Conservation (phyloP, 1,284 basidiomycete genomes). For the Ceratobasidium sp. region DNA sequence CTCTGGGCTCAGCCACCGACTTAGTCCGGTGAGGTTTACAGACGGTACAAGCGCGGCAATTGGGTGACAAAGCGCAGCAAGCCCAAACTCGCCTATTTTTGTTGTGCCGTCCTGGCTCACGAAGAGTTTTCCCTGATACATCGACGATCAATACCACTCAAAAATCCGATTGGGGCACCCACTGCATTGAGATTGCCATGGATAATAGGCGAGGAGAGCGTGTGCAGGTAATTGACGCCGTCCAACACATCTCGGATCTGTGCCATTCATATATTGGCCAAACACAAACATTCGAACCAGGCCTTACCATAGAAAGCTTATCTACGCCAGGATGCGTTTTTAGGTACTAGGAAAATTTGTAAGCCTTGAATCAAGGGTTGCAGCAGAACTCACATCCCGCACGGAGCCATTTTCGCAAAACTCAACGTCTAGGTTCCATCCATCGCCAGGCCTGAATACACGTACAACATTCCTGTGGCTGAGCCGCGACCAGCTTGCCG, state of each 20-base stretch:
- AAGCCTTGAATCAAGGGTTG: not conserved
- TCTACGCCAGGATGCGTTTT: not conserved
- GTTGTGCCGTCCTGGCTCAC: not conserved
- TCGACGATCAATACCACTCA: too few species aligned
- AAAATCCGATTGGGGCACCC: not conserved
- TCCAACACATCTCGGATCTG: not conserved
- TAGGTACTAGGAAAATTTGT: not conserved
- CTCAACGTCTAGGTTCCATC: not conserved
- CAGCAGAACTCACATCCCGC: not conserved
- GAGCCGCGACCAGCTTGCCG: not conserved
- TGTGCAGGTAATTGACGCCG: constrained; percentile 16
- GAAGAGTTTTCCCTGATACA: constrained; percentile 16
- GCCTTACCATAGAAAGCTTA: not conserved
- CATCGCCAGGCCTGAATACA: not conserved
- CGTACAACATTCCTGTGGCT: not conserved
- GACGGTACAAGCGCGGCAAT: not conserved
- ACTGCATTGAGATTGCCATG: constrained; percentile 12
- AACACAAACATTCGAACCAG: too few species aligned
- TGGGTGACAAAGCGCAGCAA: not conserved
- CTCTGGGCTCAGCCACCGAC: constrained; percentile 35
- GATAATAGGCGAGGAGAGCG: not conserved
- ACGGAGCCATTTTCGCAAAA: constrained; percentile 7
- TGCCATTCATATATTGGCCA: not conserved
- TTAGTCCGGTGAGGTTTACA: not conserved
- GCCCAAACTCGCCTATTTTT: constrained; percentile 38